Base-by-base conservation (phyloP, 2,329 filamentous ascomycete genomes). In the Sporothrix mexicana region DNA sequence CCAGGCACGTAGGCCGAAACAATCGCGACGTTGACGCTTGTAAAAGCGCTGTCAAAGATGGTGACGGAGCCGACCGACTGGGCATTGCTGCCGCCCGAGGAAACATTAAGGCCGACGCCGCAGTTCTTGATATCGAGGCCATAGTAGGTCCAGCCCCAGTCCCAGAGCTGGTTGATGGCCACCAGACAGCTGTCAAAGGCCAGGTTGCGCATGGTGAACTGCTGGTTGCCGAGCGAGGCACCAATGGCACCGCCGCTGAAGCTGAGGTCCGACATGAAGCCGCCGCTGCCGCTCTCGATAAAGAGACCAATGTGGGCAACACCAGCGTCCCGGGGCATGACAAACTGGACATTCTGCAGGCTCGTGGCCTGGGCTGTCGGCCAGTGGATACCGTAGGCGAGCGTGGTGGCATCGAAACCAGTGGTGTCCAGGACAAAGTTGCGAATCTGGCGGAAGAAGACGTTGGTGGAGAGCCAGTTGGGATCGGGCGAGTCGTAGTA, bases 81-180 rank as follows among this genome's bases (percentile, higher is more conserved):
- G 75, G 77, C 78, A 49, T 84, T 83, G 41, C 82, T 79, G 7
- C 83, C 84, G 23, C 83, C 82, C 51, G 84, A 86, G 0, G 80
- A 81, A 80, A 92, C 88, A 77, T 92, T 88, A 72, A 92, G 83
- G 61, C 88, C 90, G 61, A 88, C 83, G 4, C 81, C 81, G 76
- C 88, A 89, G 78, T 89, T 86, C 79, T 87, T 86, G 80, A 92
- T 88, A 36, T 81, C 82, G 0, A 92, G 78, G 2, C 86, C 87
- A 77, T 89, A 88, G 81, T 91, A 88, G 7, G 88, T 90, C 89
- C 90, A 94, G 41, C 88, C 88, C 91, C 91, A 94, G 80, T 92
- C 87, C 91, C 92, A 93, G 75, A 91, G 87, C 81, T 92, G 88
- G 78, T 86, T 88, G 70, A 93, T 88, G 66, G 88, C 87, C 8